A percentile compares a stretch with the other conserved stretches of the same genome.
Evolutionary conservation across 164 flowering plant genomes (phyloP).

Genomic region (Houttuynia cordata): DNA sequence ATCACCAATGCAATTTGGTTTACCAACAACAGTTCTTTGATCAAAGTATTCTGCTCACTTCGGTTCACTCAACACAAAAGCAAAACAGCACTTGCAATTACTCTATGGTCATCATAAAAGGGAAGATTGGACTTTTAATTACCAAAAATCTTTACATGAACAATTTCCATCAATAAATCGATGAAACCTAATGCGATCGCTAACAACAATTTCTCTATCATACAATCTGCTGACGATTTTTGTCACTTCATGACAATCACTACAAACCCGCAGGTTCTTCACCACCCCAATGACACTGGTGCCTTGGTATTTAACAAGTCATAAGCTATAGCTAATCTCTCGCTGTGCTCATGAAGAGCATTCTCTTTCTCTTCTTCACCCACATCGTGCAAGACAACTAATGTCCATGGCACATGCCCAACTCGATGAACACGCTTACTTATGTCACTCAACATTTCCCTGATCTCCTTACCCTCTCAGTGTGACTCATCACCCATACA

Average conservation of each 20-base stretch:
- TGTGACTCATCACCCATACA: slow-evolving; percentile 33
- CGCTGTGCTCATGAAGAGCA: slow-evolving; percentile 31
- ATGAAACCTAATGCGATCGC: slow-evolving; percentile 42
- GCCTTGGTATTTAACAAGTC: slow-evolving; percentile 30
- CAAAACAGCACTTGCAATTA: too few species aligned
- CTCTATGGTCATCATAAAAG: not conserved
- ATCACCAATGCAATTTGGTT: not conserved
- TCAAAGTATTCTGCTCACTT: too few species aligned
- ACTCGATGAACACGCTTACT: slow-evolving; percentile 14
- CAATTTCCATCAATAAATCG: slow-evolving; percentile 31
- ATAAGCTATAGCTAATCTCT: slow-evolving; percentile 33
- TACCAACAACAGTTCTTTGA: not conserved
- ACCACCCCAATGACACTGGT: slow-evolving; percentile 24
- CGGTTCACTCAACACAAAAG: not conserved
- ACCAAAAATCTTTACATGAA: slow-evolving; percentile 46
- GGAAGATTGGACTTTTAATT: slow-evolving; percentile 1
- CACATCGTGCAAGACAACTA: slow-evolving; percentile 28
- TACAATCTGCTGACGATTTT: slow-evolving; percentile 34
- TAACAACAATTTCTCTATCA: slow-evolving; percentile 37
- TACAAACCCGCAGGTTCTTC: slow-evolving; percentile 32
- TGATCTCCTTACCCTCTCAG: slow-evolving; percentile 23
- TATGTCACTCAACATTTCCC: slow-evolving; percentile 20
- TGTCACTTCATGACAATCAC: slow-evolving; percentile 36
- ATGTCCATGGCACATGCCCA: slow-evolving; percentile 27
- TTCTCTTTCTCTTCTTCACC: slow-evolving; percentile 26